Evolutionary conservation across 306 rosid genomes (phyloP).

Genomic region (Spatholobus suberectus): DNA sequence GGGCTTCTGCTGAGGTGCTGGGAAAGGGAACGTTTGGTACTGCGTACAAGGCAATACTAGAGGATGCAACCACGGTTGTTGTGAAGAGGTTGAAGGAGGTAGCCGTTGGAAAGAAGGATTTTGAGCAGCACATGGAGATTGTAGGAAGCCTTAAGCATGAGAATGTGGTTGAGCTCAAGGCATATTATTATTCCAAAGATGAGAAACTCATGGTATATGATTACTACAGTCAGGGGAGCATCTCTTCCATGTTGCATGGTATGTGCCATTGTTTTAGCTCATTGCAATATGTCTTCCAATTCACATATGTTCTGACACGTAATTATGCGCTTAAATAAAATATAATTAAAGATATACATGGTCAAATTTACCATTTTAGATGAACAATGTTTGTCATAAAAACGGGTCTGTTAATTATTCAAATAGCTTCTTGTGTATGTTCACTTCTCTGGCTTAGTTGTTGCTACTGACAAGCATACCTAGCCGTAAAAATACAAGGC

Average conservation of each 20-base stretch:
- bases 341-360: neutral
- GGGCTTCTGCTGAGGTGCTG: conserved; percentile 59
- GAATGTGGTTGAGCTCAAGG: conserved; percentile 54
- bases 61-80: conserved; percentile 54
- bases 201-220: conserved; percentile 57
- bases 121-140: conserved; percentile 57
- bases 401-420: neutral
- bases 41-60: conserved; percentile 55
- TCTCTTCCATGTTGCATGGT: conserved; percentile 56
- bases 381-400: neutral
- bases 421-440: neutral
- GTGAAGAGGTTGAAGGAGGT: conserved; percentile 61
- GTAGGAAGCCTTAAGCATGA: conserved; percentile 52
- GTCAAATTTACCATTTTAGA: neutral
- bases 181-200: conserved; percentile 58
- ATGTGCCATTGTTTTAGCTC: conserved; percentile 34
- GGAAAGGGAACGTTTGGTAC: conserved; percentile 58
- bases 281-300: neutral
- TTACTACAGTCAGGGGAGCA: conserved; percentile 46
- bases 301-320: neutral
- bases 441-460: conserved; percentile 7
- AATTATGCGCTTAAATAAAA: neutral
- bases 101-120: conserved; percentile 54
- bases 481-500: neutral
- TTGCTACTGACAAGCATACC: neutral